Evolutionary conservation across 139 green algal genomes (phyloP), one percentile per base, ranked within the genome.

Genomic region (Gonium pectorale): DNA sequence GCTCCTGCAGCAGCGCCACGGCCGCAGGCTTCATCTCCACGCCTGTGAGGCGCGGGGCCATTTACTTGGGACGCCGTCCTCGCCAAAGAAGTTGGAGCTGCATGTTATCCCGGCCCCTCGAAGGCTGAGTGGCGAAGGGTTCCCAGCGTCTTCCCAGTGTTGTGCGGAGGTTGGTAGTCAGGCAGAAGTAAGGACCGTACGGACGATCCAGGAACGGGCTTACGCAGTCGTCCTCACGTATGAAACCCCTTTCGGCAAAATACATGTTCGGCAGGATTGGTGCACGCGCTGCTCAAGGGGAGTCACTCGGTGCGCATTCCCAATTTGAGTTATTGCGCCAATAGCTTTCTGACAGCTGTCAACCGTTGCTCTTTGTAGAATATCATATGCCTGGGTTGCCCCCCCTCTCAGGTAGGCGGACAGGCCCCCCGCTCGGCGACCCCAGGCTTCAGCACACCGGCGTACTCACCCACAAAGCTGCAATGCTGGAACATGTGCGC

Each of bases 1-100:
- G 88, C 40, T 87, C 40, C 38, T 67, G 67, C 67, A 97, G 85
- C 21, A 96, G 82, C 21, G 84, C 56, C 46, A 96, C 44, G 44
- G 92, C 90, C 69, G 85, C 75, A 2, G 89, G 81, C 82, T 94
- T 97, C 92, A 96, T 95, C 63, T 97, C 94, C 31, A 96, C 86
- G 8, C 88, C 93, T 80, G 70, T 67, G 37, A 29, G 43, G 44
- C 13, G 13, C 13, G 49, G 13, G 49, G 49, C 13, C 49, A 56
- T 13, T 17, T 26, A 17, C 13, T 56, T n/a, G n/a, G n/a, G n/a
- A n/a, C n/a, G n/a, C n/a, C n/a, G n/a, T n/a, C n/a, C n/a, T n/a
- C n/a, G n/a, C n/a, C n/a, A n/a, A n/a, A n/a, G n/a, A n/a, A n/a
- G n/a, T n/a, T n/a, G n/a, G n/a, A n/a, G n/a, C n/a, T n/a, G n/a